Base-by-base conservation (phyloP, 495 filamentous ascomycete genomes). In the Aspergillus sparsus region DNA sequence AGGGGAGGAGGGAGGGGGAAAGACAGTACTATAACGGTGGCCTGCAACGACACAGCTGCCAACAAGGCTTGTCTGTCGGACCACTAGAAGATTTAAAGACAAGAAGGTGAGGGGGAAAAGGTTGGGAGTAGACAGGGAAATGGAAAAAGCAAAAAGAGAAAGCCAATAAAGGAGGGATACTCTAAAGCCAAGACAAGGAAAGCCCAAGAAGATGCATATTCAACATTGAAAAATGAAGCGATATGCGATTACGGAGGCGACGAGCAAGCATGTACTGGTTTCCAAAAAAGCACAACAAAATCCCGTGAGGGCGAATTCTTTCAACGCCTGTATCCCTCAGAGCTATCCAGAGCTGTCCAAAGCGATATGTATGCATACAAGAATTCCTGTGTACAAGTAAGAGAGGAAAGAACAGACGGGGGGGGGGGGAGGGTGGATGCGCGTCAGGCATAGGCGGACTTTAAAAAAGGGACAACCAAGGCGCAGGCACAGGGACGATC, bases 161-260 rank as follows among this genome's bases (percentile, higher is more conserved):
- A 15, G 31, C 35, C 35, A 49, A 31, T 45, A 53, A 57, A 44
- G 35, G 42, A 52, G 27, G 42, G 18, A 59, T 52, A 53, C 27
- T 62, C 58, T 69, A 66, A 57, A 64, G 59, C 57, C 56, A 58
- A 59, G 56, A 58, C 53, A 60, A 68, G 61, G 62, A 68, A 61
- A 66, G 66, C 72, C 67, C 50, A 49, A 49, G 71, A 71, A 68
- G 65, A 76, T 72, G 72, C 69, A 76, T 77, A 67, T 72, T 73
- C 70, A 60, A 70, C 49, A 51, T 54, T 45, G 53, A 49, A 49
- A 51, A 58, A 32, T 57, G 41, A 54, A 46, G 41, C 32, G 55
- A 57, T 49, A 56, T 55, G 58, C 58, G 41, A 61, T 62, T 61
- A 58, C 58, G 45, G 32, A 45, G 57, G 56, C 52, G 46, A 41